Conservation (phyloP, 1,284 basidiomycete genomes). For the Schizopora paradoxa region DNA sequence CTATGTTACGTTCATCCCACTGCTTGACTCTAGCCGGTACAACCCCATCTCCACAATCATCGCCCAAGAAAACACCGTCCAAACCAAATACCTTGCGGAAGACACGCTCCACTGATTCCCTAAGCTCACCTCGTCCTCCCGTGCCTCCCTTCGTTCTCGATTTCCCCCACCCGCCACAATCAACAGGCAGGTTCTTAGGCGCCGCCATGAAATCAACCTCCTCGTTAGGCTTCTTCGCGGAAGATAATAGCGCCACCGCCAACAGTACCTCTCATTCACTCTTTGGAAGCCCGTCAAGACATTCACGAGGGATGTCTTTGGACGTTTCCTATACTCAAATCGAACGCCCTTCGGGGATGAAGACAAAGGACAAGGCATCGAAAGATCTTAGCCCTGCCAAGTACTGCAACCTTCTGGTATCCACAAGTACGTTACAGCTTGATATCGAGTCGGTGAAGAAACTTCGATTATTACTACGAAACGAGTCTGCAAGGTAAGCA, state of each 20-base stretch:
- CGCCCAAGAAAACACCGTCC: slow-evolving; percentile 29
- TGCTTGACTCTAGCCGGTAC: slow-evolving; percentile 46
- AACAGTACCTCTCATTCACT: slow-evolving; percentile 31
- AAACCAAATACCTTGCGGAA: slow-evolving; percentile 47
- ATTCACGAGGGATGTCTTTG: slow-evolving; percentile 50
- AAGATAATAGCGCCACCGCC: slow-evolving; percentile 19
- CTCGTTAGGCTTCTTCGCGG: slow-evolving; percentile 10
- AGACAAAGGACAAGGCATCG: slow-evolving; percentile 31
- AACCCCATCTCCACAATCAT: slow-evolving; percentile 29
- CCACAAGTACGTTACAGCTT: slow-evolving; percentile 62
- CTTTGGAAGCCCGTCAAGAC: slow-evolving; percentile 24
- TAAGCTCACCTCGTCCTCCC: slow-evolving; percentile 47
- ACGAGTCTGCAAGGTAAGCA: slow-evolving; percentile 75
- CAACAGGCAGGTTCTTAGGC: slow-evolving; percentile 27
- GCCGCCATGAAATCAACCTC: slow-evolving; percentile 15
- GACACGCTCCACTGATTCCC: slow-evolving; percentile 64
- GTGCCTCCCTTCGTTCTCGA: slow-evolving; percentile 33
- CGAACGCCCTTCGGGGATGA: slow-evolving; percentile 34
- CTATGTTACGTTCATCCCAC: slow-evolving; percentile 84
- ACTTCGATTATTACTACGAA: slow-evolving; percentile 72
- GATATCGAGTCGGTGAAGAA: slow-evolving; percentile 76
- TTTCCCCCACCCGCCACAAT: slow-evolving; percentile 34
- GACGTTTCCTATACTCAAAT: slow-evolving; percentile 44
- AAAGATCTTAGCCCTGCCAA: slow-evolving; percentile 47
- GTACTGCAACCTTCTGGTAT: slow-evolving; percentile 58